These are phyloP conservation scores for Pezicula radicicola DNA, from an alignment of 2,329 filamentous ascomycete genomes.

Conservation along the genomic window DNA sequence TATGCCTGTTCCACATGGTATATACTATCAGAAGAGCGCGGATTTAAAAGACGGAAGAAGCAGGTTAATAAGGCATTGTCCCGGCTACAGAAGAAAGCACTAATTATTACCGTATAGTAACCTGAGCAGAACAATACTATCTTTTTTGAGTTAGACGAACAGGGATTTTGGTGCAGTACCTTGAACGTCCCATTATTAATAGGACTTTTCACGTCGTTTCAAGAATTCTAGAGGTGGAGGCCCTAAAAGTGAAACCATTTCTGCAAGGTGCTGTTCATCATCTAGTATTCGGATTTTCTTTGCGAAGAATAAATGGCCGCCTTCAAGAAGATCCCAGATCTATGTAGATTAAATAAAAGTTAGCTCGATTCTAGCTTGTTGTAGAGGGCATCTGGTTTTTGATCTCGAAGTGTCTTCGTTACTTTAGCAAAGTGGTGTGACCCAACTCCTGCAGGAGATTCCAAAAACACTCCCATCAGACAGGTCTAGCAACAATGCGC, in stretches of 20 bases:
- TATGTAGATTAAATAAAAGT: conserved; percentile 19
- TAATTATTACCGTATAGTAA: no score
- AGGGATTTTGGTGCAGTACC: conserved; percentile 13
- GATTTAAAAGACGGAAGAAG: no score
- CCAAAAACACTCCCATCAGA: conserved; percentile 6
- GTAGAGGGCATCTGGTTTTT: conserved; percentile 7
- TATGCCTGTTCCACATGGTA: no score
- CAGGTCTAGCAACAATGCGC: conserved; percentile 5
- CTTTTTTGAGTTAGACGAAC: no score
- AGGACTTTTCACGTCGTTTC: conserved; percentile 14
- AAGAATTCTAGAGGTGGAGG: conserved; percentile 31
- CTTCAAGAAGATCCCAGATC: conserved; percentile 49
- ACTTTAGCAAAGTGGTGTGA: no score
- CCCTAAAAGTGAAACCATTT: conserved; percentile 44
- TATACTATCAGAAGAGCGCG: no score
- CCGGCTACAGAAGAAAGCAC: no score
- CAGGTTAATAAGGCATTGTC: no score
- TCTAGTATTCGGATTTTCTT: conserved; percentile 10
- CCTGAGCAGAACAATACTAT: no score
- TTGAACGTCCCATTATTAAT: conserved; percentile 19
- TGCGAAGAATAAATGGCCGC: conserved; percentile 38
- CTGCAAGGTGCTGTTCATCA: conserved; percentile 38
- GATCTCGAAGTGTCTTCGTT: conserved; percentile 8
- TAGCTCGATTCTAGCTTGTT: conserved; percentile 6
- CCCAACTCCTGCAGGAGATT: conserved; percentile 8